Conservation (phyloP, 2,329 filamentous ascomycete genomes). For the Neoarthrinium moseri region DNA sequence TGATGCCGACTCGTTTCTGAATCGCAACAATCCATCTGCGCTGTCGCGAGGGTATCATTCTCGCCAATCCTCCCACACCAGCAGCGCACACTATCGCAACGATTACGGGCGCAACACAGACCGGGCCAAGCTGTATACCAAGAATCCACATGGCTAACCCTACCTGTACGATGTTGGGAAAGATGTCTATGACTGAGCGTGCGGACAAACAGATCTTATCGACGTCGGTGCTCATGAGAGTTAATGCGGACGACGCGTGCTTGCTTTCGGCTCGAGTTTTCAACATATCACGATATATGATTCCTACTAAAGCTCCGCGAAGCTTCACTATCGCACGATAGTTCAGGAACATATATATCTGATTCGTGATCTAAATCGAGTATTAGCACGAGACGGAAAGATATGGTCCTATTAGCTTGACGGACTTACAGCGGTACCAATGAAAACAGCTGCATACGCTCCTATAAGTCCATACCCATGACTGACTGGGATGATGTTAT, state of each 20-base stretch:
- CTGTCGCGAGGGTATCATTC: constrained; percentile 1
- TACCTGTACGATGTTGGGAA: constrained; percentile 1
- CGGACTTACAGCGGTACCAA: background rate
- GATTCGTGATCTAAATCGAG: background rate
- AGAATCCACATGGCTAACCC: constrained; percentile 5
- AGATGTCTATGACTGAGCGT: background rate
- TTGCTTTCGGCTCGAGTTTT: constrained; percentile 4
- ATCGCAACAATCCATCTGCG: constrained; percentile 6
- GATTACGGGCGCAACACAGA: constrained; percentile 1
- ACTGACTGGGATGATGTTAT: background rate
- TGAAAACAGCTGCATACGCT: constrained; percentile 4
- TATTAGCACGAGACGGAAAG: no score
- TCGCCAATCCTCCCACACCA: background rate
- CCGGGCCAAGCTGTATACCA: background rate
- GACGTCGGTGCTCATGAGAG: constrained; percentile 7
- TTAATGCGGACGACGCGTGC: constrained; percentile 3
- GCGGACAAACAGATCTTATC: background rate
- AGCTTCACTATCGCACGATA: constrained; percentile 5
- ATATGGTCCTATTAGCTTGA: no score
- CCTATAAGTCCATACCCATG: constrained; percentile 5
- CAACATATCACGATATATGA: constrained; percentile 5
- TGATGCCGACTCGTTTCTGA: constrained; percentile 8
- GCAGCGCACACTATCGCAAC: background rate
- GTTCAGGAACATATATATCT: constrained; percentile 2
- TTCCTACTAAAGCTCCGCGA: constrained; percentile 3